These are phyloP conservation scores for Apiospora malaysiana DNA, from an alignment of 2,329 filamentous ascomycete species.

Conservation along the genomic window DNA sequence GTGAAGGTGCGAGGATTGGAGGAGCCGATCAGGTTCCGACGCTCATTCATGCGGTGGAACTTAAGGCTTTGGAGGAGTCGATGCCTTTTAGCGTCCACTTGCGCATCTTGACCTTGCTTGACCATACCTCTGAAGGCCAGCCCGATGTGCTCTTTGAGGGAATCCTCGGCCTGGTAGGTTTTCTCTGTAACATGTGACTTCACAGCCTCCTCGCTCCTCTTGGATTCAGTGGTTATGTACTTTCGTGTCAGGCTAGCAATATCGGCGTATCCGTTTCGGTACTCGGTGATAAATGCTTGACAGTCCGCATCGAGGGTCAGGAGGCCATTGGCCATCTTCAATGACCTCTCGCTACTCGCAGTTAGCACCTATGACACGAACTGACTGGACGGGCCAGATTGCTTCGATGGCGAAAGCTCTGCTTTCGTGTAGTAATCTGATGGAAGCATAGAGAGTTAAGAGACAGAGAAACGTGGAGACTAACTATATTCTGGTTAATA, in stretches of 20 bases:
- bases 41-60: constrained; percentile 27
- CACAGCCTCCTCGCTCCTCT: background rate
- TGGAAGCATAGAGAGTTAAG: too few species aligned
- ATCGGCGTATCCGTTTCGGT: background rate
- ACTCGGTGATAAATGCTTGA: background rate
- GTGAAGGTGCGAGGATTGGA: constrained; percentile 25
- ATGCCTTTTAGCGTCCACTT: constrained; percentile 18
- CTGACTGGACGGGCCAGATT: too few species aligned
- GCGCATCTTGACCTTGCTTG: constrained; percentile 4
- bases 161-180: background rate
- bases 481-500: background rate
- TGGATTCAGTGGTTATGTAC: background rate
- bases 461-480: background rate
- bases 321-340: background rate
- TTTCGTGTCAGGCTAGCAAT: background rate
- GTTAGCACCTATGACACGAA: background rate
- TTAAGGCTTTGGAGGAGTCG: constrained; percentile 26
- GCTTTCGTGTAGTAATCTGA: too few species aligned
- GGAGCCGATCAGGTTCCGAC: constrained; percentile 23
- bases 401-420: too few species aligned
- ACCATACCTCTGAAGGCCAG: background rate
- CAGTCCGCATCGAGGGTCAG: background rate
- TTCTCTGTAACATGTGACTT: background rate
- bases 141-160: background rate
- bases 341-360: background rate